Evolutionary conservation across 1,139 yeast genomes (phyloP).

Genomic region (Martiniozyma asiatica): DNA sequence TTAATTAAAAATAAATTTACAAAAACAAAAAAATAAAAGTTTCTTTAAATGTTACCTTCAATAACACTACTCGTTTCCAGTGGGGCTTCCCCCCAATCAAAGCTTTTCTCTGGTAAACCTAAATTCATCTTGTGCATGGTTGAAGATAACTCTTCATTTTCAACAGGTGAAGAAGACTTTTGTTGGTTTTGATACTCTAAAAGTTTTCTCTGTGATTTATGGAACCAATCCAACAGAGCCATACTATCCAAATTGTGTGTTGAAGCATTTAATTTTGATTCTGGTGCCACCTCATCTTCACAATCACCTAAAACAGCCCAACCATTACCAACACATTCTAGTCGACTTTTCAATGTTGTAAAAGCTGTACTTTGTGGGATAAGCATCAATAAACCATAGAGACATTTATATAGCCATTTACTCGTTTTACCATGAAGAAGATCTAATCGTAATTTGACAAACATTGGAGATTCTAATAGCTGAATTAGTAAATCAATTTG

Average conservation of each 20-base stretch:
- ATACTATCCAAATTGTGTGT: too few relatives aligned
- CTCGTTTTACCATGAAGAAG: constrained; percentile 75
- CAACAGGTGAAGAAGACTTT: too few relatives aligned
- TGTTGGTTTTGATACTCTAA: constrained; percentile 1
- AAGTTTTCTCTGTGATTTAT: constrained; percentile 46
- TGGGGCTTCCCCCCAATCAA: too few relatives aligned
- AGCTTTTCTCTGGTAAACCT: too few relatives aligned
- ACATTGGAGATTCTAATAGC: constrained; percentile 71
- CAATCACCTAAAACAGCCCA: constrained; percentile 15
- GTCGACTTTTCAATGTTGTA: constrained; percentile 63
- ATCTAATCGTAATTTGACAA: constrained; percentile 77
- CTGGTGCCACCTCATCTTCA: constrained; percentile 4
- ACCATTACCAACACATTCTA: constrained; percentile 39
- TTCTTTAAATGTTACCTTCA: too few relatives aligned
- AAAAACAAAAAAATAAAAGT: too few relatives aligned
- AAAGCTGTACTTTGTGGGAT: constrained; percentile 95
- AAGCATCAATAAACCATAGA: constrained; percentile 88
- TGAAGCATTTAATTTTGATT: constrained; percentile 23
- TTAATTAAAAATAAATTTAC: too few relatives aligned
- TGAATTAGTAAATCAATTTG: constrained; percentile 46
- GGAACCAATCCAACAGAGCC: constrained; percentile 55
- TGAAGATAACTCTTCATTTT: too few relatives aligned
- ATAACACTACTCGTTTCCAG: too few relatives aligned
- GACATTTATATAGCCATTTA: constrained; percentile 74
- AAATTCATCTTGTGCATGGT: too few relatives aligned